Base-by-base conservation (phyloP, 495 filamentous ascomycete genomes). In the Podospora pseudoanserina region DNA sequence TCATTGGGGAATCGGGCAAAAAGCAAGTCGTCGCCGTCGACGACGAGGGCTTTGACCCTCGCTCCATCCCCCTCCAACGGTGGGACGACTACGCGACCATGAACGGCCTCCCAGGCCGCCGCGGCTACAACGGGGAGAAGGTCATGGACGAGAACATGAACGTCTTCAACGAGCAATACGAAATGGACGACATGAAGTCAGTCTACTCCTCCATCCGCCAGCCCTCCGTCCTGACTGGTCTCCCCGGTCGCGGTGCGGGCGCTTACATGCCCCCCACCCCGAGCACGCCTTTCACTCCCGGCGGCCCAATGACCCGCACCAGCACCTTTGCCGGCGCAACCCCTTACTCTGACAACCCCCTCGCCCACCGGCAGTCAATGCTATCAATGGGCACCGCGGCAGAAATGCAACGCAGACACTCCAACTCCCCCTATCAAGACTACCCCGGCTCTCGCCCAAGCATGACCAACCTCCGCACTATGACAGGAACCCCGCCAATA, bases 141-240 rank as follows among this genome's bases (percentile, higher is more conserved):
- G 76, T 78, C 49, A 56, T 68, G 26, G 76, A 75, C 39, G 82
- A 77, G 30, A 79, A 76, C 57, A 76, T 79, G 49, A 82, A 80
- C 44, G 79, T 80, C 34, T 93, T 91, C 72, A 85, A 88, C 27
- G 90, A 92, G 70, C 88, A 80, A 19, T 92, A 92, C 80, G 95
- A 98, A 77, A 93, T 98, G 90, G 95, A 99, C 74, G 95, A 99
- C 73, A 95, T 97, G 85, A 93, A 94, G 74, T 96, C 92, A 0
- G 87, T 96, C 65, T 97, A 98, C 79, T 97, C 94, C 9, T 96
- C 93, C 2, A 92, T 94, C 69, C 93, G 93, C 79, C 95, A 96
- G 26, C 91, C 93, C 2, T 97, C 93, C 0, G 91, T 99, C 68
- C 85, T 99, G 58, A 95, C 92, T 44, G 93, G 93, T 63, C 91